These are phyloP conservation scores for Athelia psychrophila DNA, from an alignment of 1,284 basidiomycete species.

Conservation along the genomic window DNA sequence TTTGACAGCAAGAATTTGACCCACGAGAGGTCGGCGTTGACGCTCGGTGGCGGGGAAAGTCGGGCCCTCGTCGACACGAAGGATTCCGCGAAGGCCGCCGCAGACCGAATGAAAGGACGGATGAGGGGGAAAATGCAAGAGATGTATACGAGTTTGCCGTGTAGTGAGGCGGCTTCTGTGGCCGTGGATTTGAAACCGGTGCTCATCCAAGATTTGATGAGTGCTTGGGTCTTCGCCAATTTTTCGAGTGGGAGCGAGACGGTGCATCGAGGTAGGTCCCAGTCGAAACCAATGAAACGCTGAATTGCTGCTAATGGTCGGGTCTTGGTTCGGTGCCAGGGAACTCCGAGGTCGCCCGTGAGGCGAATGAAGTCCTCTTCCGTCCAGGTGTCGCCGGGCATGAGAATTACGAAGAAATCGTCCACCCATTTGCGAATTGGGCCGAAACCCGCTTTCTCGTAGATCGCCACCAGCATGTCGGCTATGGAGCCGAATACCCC, in stretches of 20 bases:
- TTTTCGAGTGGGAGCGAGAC: slow-evolving; percentile 30
- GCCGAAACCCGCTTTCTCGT: slow-evolving; percentile 17
- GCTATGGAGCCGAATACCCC: slow-evolving; percentile 36
- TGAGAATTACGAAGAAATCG: slow-evolving; percentile 32
- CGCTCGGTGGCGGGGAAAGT: slow-evolving; percentile 5
- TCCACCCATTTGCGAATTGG: slow-evolving; percentile 38
- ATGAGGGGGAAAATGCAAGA: slow-evolving; percentile 26
- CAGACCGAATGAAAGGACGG: slow-evolving; percentile 26
- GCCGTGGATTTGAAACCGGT: background rate
- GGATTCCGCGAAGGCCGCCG: slow-evolving; percentile 16
- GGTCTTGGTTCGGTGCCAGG: slow-evolving; percentile 30
- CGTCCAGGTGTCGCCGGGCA: slow-evolving; percentile 21
- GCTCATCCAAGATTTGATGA: slow-evolving; percentile 21
- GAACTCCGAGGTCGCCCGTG: slow-evolving; percentile 23
- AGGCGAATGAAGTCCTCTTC: slow-evolving; percentile 28
- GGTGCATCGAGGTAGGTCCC: slow-evolving; percentile 23
- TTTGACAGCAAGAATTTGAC: slow-evolving; percentile 16
- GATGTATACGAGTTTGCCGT: slow-evolving; percentile 34
- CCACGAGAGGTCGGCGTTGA: slow-evolving; percentile 22
- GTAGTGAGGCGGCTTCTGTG: slow-evolving; percentile 25
- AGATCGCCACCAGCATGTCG: slow-evolving; percentile 34
- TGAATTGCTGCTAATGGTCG: slow-evolving; percentile 18
- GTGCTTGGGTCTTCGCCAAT: background rate
- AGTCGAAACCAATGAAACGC: slow-evolving; percentile 35
- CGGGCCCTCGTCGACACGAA: slow-evolving; percentile 14